phyloP scores from a whole-genome alignment of 495 filamentous ascomycete species.

The Oidiodendron maius region DNA sequence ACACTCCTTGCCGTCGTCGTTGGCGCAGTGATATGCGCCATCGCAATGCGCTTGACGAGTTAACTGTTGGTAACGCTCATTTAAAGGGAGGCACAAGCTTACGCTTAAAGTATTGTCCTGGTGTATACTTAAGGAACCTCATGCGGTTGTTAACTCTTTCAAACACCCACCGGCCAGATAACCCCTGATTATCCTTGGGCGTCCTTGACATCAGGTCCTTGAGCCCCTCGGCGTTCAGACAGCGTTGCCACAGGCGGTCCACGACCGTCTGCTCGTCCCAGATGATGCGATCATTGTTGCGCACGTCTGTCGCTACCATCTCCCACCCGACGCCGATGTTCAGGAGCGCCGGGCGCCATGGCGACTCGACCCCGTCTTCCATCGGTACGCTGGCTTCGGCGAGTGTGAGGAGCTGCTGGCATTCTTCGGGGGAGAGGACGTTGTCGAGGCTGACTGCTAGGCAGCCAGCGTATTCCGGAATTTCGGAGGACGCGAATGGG shows the following conservation, averaged over 20 bases:
- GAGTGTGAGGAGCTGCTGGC: slow-evolving; percentile 41
- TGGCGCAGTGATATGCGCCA: slow-evolving; percentile 56
- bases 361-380: slow-evolving; percentile 16
- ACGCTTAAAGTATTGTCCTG: slow-evolving; percentile 72
- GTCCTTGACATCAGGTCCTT: too few species aligned
- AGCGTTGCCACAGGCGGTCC: slow-evolving; percentile 52
- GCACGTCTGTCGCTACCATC: slow-evolving; percentile 44
- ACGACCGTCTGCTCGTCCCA: slow-evolving; percentile 55
- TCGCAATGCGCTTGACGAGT: slow-evolving; percentile 62
- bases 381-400: slow-evolving; percentile 45
- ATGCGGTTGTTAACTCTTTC: slow-evolving; percentile 75
- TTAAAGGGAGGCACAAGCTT: too few species aligned
- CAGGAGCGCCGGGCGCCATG: slow-evolving; percentile 61
- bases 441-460: slow-evolving; percentile 32
- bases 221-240: slow-evolving; percentile 16
- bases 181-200: too few species aligned
- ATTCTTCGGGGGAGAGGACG: slow-evolving; percentile 54
- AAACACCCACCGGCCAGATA: too few species aligned
- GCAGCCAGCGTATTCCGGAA: slow-evolving; percentile 48
- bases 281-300: slow-evolving; percentile 43
- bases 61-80: background rate
- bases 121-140: slow-evolving; percentile 72
- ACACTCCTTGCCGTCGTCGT: slow-evolving; percentile 49
- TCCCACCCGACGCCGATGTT: slow-evolving; percentile 62
- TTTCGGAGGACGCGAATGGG: slow-evolving; percentile 41